phyloP scores from a whole-genome alignment of 2,329 filamentous ascomycete species.

The Hypocrella siamensis region DNA sequence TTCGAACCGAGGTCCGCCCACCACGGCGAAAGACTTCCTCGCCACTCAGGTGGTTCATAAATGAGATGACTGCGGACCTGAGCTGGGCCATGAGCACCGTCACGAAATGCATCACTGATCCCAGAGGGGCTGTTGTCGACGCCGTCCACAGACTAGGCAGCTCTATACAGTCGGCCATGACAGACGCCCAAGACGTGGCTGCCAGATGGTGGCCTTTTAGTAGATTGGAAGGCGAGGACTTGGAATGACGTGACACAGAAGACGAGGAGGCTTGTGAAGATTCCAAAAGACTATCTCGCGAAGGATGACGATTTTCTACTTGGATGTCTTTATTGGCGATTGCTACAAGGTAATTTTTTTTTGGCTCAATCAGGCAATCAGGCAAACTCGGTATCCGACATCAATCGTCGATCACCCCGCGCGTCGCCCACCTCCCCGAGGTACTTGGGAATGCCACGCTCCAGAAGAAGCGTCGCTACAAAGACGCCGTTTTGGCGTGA shows the following conservation, averaged over 20 bases:
- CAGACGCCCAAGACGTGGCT: not conserved
- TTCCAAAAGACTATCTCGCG: not conserved
- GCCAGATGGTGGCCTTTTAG: constrained; percentile 1
- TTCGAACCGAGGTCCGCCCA: constrained; percentile 9
- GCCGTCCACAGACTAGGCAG: not conserved
- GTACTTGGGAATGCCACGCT: too few species aligned
- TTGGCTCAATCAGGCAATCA: too few species aligned
- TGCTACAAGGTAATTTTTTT: too few species aligned
- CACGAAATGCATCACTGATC: constrained; percentile 5
- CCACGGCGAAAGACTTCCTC: constrained; percentile 8
- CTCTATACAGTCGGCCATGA: not conserved
- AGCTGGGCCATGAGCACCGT: constrained; percentile 7
- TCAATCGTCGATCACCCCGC: too few species aligned
- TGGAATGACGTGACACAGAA: not conserved
- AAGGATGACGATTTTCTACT: too few species aligned
- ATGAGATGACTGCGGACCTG: constrained; percentile 7
- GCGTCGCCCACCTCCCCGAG: too few species aligned
- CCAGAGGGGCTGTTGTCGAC: not conserved
- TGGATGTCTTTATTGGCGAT: too few species aligned
- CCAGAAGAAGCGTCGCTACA: too few species aligned
- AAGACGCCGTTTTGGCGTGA: too few species aligned
- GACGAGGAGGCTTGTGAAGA: not conserved
- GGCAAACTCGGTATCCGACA: too few species aligned
- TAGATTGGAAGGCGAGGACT: not conserved
- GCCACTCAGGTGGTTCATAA: constrained; percentile 9